Evolutionary conservation across 768 basidiomycete genomes (phyloP).

Genomic region (Boletus rex-veris): DNA sequence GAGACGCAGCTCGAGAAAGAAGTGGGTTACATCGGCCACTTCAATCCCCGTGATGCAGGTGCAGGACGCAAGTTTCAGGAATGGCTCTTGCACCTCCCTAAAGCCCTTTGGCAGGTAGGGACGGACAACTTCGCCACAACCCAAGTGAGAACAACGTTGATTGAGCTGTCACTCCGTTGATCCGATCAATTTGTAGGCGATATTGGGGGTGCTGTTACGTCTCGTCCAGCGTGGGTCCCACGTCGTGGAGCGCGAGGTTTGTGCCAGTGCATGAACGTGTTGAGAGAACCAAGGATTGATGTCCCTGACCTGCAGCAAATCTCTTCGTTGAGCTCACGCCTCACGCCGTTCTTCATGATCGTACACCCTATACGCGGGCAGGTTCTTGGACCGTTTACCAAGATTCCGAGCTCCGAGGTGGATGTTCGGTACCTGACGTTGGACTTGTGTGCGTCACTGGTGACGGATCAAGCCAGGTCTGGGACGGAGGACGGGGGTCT

Average conservation of each 20-base stretch:
- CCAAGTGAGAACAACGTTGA: constrained; percentile 45
- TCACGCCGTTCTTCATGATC: constrained; percentile 79
- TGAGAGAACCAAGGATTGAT: constrained; percentile 8
- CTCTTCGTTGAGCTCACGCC: constrained; percentile 49
- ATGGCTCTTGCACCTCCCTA: constrained; percentile 79
- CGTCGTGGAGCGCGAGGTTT: constrained; percentile 42
- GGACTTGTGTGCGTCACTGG: constrained; percentile 49
- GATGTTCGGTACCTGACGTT: constrained; percentile 55
- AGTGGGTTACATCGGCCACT: constrained; percentile 47
- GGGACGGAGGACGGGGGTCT: constrained; percentile 17
- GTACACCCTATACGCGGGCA: constrained; percentile 71
- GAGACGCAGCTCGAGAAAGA: constrained; percentile 56
- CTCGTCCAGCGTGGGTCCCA: constrained; percentile 52
- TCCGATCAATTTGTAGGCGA: constrained; percentile 35
- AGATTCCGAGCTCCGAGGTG: constrained; percentile 44
- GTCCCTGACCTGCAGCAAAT: constrained; percentile 40
- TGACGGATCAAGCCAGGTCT: constrained; percentile 12
- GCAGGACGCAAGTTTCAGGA: constrained; percentile 40
- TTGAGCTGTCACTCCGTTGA: neutral
- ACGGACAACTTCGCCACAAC: constrained; percentile 50
- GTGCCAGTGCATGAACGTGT: constrained; percentile 15
- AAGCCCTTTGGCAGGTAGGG: constrained; percentile 82
- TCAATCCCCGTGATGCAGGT: constrained; percentile 34
- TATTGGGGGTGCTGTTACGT: constrained; percentile 63
- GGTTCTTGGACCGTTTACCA: constrained; percentile 73